Evolutionary conservation across 2,329 filamentous ascomycete species (phyloP).

Genomic region (Onygena corvina): DNA sequence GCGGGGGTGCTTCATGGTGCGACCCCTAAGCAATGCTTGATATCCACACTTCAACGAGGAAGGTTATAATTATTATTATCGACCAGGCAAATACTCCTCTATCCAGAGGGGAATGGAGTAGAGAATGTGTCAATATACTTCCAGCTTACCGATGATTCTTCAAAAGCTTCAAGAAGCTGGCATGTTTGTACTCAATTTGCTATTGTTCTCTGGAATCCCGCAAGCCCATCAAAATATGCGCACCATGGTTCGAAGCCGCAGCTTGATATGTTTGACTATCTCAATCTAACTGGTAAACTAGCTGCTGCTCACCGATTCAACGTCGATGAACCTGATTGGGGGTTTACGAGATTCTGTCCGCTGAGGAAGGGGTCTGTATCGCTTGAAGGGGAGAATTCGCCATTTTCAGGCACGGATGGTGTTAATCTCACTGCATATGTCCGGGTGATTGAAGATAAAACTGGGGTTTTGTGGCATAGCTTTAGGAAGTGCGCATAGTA

Average conservation of each 20-base stretch:
- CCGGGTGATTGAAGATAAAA: conserved; percentile 39
- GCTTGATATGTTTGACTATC: neutral
- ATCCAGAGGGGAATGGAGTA: conserved; percentile 87
- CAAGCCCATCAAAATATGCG: conserved; percentile 69
- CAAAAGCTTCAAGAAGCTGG: conserved; percentile 72
- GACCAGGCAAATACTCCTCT: conserved; percentile 77
- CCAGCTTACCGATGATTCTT: conserved; percentile 72
- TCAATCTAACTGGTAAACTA: conserved; percentile 18
- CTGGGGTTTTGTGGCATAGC: conserved; percentile 39
- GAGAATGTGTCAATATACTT: conserved; percentile 92
- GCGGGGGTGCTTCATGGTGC: conserved; percentile 76
- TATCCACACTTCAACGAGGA: neutral
- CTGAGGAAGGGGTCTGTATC: conserved; percentile 64
- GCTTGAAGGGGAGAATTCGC: conserved; percentile 58
- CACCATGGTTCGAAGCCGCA: conserved; percentile 50
- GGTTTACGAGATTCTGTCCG: conserved; percentile 89
- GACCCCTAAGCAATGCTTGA: conserved; percentile 23
- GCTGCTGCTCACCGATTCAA: conserved; percentile 88
- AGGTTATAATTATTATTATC: neutral
- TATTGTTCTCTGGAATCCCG: conserved; percentile 84
- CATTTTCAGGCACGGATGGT: conserved; percentile 37
- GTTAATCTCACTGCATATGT: conserved; percentile 38
- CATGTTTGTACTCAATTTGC: conserved; percentile 94
- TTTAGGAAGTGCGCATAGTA: conserved; percentile 30
- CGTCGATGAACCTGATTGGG: conserved; percentile 93